Evolutionary conservation across 106 monocot species (phyloP).

Genomic region (Apostasia ramifera): DNA sequence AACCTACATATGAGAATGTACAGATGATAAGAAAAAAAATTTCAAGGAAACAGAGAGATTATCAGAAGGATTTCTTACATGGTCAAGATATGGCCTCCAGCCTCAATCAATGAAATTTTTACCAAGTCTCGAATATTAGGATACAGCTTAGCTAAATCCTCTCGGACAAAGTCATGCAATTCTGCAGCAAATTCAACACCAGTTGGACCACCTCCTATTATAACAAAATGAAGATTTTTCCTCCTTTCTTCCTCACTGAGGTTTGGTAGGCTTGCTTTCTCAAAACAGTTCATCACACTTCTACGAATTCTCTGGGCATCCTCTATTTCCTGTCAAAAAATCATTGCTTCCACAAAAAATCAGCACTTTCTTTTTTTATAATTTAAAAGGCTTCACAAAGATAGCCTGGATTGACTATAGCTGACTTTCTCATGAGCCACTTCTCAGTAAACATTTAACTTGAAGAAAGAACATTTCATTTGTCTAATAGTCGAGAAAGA

Average conservation of each 20-base stretch:
- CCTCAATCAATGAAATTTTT: slow-evolving; percentile 80
- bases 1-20: slow-evolving; percentile 32
- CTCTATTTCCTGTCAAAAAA: slow-evolving; percentile 64
- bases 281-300: slow-evolving; percentile 79
- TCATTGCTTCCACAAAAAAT: neutral
- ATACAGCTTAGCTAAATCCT: slow-evolving; percentile 71
- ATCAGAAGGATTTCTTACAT: slow-evolving; percentile 39
- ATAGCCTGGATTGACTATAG: no score
- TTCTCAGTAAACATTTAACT: no score
- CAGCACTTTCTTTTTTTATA: neutral
- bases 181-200: slow-evolving; percentile 91
- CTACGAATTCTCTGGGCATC: slow-evolving; percentile 78
- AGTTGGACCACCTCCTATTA: slow-evolving; percentile 91
- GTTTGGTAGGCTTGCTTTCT: slow-evolving; percentile 63
- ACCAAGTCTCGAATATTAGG: slow-evolving; percentile 48
- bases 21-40: neutral
- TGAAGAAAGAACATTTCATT: no score
- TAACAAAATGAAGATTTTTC: slow-evolving; percentile 69
- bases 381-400: no score
- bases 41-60: no score
- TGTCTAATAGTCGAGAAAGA: no score
- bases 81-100: slow-evolving; percentile 74
- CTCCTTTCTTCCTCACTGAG: slow-evolving; percentile 63
- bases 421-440: no score
- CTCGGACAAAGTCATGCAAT: slow-evolving; percentile 74